phyloP scores from a whole-genome alignment of 768 basidiomycete genomes.

The Sporobolomyces roseus region DNA sequence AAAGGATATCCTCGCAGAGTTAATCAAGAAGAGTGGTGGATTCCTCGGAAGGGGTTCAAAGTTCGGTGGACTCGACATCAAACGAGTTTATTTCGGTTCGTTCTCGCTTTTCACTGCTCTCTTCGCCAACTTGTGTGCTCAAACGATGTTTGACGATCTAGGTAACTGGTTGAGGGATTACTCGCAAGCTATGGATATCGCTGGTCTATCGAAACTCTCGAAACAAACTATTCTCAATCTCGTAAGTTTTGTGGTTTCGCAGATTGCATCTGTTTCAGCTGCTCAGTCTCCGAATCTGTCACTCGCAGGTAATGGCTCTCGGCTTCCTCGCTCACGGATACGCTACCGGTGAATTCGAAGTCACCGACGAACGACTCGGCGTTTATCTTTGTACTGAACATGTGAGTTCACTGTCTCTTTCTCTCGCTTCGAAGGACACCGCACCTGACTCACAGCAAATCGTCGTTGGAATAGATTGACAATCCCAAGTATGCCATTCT shows the following conservation, averaged over 20 bases:
- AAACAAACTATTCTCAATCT: conserved; percentile 43
- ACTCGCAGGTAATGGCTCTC: conserved; percentile 64
- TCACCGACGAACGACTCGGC: conserved; percentile 49
- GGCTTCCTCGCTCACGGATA: conserved; percentile 68
- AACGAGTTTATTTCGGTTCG: conserved; percentile 47
- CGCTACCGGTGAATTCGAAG: conserved; percentile 55
- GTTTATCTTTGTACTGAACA: conserved; percentile 52
- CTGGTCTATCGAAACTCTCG: conserved; percentile 40
- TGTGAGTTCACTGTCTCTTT: too few species aligned
- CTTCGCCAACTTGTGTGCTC: too few species aligned
- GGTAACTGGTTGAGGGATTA: conserved; percentile 67
- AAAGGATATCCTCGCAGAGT: conserved; percentile 44
- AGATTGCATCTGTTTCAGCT: conserved; percentile 50
- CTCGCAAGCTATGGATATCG: conserved; percentile 58
- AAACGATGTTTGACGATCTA: too few species aligned
- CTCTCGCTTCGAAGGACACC: too few species aligned
- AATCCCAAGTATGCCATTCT: conserved; percentile 47
- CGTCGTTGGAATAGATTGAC: too few species aligned
- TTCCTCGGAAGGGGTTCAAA: conserved; percentile 46
- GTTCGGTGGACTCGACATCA: conserved; percentile 51
- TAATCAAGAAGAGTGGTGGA: conserved; percentile 46
- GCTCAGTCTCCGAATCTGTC: conserved; percentile 62
- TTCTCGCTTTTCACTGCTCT: too few species aligned
- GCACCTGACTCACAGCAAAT: too few species aligned
- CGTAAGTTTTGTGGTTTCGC: conserved; percentile 49